Conservation (phyloP, 176 grass and related monocot species). For the Urochloa ruziziensis region DNA sequence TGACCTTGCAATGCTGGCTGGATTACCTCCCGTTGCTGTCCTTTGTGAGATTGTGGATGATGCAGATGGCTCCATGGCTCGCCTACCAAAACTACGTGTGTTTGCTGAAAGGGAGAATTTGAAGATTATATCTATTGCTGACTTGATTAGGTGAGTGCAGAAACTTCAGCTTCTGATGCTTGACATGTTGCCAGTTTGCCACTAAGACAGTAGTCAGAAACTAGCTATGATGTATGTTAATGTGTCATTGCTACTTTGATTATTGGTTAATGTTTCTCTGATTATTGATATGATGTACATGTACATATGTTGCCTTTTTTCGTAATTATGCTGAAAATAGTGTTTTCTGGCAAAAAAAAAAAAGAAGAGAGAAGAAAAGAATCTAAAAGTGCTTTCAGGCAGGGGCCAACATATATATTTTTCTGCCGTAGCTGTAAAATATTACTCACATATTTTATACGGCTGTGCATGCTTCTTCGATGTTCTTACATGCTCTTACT, state of each 20-base stretch:
- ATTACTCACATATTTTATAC: neutral
- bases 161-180: conserved; percentile 10
- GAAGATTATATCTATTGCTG: conserved; percentile 92
- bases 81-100: conserved; percentile 56
- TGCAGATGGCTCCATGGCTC: conserved; percentile 82
- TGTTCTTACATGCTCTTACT: neutral
- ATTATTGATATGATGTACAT: neutral
- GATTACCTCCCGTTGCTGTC: conserved; percentile 63
- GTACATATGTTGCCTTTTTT: neutral
- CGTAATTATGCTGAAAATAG: neutral
- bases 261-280: neutral
- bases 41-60: conserved; percentile 93
- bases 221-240: neutral
- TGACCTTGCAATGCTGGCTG: conserved; percentile 75
- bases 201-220: neutral
- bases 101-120: conserved; percentile 88
- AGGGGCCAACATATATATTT: neutral
- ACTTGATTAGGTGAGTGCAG: conserved; percentile 71
- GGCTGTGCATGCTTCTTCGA: neutral
- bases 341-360: neutral
- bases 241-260: neutral
- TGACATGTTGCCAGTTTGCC: neutral
- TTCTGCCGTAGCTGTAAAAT: neutral
- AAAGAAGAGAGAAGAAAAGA: neutral
- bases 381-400: neutral